Percentiles rank a stretch among this genome's conserved stretches.
Conservation (phyloP, 768 basidiomycete species). For the Suillus sp. region DNA sequence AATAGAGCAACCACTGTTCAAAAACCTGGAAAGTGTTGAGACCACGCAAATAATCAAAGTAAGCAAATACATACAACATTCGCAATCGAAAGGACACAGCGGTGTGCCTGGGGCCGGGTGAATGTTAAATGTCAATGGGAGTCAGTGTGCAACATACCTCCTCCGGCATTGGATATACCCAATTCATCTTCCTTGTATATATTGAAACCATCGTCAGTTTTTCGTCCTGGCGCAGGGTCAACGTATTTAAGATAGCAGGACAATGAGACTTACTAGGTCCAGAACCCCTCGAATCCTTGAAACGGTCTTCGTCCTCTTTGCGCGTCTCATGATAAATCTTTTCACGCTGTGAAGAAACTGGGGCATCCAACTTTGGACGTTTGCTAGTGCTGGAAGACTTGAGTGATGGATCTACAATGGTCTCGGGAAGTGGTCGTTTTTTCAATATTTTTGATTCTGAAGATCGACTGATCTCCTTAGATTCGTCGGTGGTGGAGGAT, state of each 20-base stretch:
- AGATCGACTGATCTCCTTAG: constrained; percentile 13
- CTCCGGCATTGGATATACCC: constrained; percentile 64
- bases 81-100: constrained; percentile 86
- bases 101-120: constrained; percentile 62
- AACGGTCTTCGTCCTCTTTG: constrained; percentile 46
- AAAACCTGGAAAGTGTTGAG: constrained; percentile 26
- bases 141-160: constrained; percentile 53
- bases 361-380: constrained; percentile 38
- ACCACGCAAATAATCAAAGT: background rate
- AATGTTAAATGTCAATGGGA: constrained; percentile 23
- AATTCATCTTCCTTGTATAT: constrained; percentile 87
- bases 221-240: constrained; percentile 54
- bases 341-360: constrained; percentile 16
- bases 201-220: constrained; percentile 77
- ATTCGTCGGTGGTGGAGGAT: background rate
- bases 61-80: constrained; percentile 68
- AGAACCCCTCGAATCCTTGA: constrained; percentile 76
- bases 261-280: constrained; percentile 57
- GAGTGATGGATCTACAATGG: constrained; percentile 65
- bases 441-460: constrained; percentile 23
- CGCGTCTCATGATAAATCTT: constrained; percentile 29
- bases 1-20: constrained; percentile 16
- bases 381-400: constrained; percentile 34
- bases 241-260: constrained; percentile 14
- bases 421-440: constrained; percentile 50